These are phyloP conservation scores for Psophocarpus tetragonolobus DNA, from an alignment of 306 rosid genomes.

Conservation along the genomic window DNA sequence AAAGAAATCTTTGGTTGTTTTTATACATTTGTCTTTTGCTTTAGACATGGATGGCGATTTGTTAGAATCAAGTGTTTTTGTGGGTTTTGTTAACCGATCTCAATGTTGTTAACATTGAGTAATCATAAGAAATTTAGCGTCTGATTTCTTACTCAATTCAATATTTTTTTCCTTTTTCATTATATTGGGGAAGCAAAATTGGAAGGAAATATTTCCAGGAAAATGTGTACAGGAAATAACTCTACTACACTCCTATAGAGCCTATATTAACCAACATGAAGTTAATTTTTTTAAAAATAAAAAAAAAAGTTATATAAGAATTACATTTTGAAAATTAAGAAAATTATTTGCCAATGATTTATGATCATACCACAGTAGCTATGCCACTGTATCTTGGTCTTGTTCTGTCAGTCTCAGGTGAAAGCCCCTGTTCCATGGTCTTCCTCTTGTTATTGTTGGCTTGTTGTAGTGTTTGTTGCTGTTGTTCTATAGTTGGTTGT, in stretches of 20 bases:
- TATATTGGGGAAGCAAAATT: slow-evolving; percentile 54
- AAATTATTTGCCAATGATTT: slow-evolving; percentile 33
- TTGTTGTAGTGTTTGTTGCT: slow-evolving; percentile 43
- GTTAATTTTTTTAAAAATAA: slow-evolving; percentile 10
- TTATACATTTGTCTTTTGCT: background rate
- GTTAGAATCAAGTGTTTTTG: background rate
- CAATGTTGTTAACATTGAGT: background rate
- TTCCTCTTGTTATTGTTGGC: slow-evolving; percentile 73
- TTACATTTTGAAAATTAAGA: slow-evolving; percentile 41
- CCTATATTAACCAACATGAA: slow-evolving; percentile 50
- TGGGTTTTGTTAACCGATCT: background rate
- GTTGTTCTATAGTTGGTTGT: slow-evolving; percentile 39
- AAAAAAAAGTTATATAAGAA: slow-evolving; percentile 34
- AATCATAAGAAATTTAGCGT: slow-evolving; percentile 1
- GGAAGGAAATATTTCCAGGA: slow-evolving; percentile 61
- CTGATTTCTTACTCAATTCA: slow-evolving; percentile 9
- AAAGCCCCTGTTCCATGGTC: slow-evolving; percentile 70
- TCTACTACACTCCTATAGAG: slow-evolving; percentile 59
- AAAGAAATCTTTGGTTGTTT: background rate
- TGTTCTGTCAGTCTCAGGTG: slow-evolving; percentile 86
- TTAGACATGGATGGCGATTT: background rate
- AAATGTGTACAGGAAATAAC: slow-evolving; percentile 59
- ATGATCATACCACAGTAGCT: slow-evolving; percentile 69
- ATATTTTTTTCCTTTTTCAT: slow-evolving; percentile 12
- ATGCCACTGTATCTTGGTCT: slow-evolving; percentile 83